Evolutionary conservation across 148 eudicot genomes (phyloP), one percentile per base, ranked within the genome.

Genomic region (Suaeda aralocaspica): DNA sequence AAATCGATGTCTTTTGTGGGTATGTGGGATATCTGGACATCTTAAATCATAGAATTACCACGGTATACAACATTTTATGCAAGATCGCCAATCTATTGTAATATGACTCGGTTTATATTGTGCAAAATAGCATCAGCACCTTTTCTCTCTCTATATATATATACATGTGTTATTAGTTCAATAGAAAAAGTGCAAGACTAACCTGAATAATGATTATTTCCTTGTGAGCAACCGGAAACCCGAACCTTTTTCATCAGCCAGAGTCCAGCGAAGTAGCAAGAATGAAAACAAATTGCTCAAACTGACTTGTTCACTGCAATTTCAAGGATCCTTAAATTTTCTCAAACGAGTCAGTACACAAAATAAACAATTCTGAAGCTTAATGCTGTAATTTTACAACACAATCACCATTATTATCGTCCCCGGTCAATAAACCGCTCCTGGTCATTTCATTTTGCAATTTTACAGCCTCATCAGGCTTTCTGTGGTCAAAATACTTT

Each of bases 371-470:
- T 29, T 55, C 46, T 71, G 28, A 24, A 15, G 67, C 63, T 69
- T 30, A 68, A 25, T 64, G 52, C 42, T 56, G 70, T 62, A 31
- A 67, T 59, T 67, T 63, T 29, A 49, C 64, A n/a, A 69, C 53
- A 59, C 44, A 81, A 58, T 75, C 69, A 74, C 67, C 60, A 68
- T 13, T 42, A 56, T 84, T 70, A 70, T 55, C 64, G 52, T 24
- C 59, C 29, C 59, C 75, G 63, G 76, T 75, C 62, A 69, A 65
- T 34, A 86, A 71, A 70, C 87, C 90, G 63, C 66, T 84, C 56
- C 72, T 84, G 65, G 70, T 78, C 95, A 94, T 86, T 67, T 89
- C 88, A 80, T 82, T 85, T 61, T 83, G 89, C 82, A 94, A 79
- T 72, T 78, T 86, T 75, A 75, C 68, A 73, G 88, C 98, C 83